These are phyloP conservation scores for Kodamaea kaohsiungensis DNA, from an alignment of 805 yeast genomes.

Conservation along the genomic window DNA sequence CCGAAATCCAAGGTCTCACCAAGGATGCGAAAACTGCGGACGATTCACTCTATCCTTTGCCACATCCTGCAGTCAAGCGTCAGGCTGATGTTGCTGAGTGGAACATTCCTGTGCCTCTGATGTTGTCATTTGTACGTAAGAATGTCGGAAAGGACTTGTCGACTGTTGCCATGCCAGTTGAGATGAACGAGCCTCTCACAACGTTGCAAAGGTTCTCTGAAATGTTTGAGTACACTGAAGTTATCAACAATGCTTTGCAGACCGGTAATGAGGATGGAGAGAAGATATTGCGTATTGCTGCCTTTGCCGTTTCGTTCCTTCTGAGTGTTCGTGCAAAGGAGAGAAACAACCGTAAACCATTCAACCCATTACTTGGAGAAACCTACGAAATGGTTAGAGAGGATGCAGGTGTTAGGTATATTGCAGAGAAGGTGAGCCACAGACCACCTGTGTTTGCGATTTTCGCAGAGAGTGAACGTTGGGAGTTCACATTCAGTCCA, in stretches of 20 bases:
- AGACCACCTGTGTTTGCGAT: conserved; percentile 85
- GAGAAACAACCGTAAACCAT: conserved; percentile 83
- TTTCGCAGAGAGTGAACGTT: conserved; percentile 66
- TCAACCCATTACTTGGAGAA: conserved; percentile 92
- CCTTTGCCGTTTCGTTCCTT: conserved; percentile 77
- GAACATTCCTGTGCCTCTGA: conserved; percentile 73
- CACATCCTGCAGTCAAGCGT: conserved; percentile 49
- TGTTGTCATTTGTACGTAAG: conserved; percentile 77
- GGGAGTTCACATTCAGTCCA: conserved; percentile 69
- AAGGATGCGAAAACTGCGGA: conserved; percentile 10
- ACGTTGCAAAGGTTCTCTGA: conserved; percentile 81
- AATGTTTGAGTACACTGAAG: conserved; percentile 68
- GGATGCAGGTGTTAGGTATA: conserved; percentile 69
- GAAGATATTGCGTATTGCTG: conserved; percentile 65
- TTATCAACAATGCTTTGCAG: conserved; percentile 63
- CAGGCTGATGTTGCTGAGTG: conserved; percentile 61
- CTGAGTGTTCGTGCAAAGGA: conserved; percentile 73
- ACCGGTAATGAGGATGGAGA: conserved; percentile 53
- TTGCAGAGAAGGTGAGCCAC: conserved; percentile 87
- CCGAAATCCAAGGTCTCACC: not conserved
- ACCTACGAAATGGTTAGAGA: conserved; percentile 89
- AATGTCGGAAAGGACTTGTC: conserved; percentile 91
- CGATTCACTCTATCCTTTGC: conserved; percentile 65
- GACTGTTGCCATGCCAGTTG: conserved; percentile 88
- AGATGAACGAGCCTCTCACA: conserved; percentile 88